Percentiles rank a stretch among this genome's conserved stretches.
Evolutionary conservation across 163 green algal species (phyloP).

Genomic region (Prototheca stagnorum): DNA sequence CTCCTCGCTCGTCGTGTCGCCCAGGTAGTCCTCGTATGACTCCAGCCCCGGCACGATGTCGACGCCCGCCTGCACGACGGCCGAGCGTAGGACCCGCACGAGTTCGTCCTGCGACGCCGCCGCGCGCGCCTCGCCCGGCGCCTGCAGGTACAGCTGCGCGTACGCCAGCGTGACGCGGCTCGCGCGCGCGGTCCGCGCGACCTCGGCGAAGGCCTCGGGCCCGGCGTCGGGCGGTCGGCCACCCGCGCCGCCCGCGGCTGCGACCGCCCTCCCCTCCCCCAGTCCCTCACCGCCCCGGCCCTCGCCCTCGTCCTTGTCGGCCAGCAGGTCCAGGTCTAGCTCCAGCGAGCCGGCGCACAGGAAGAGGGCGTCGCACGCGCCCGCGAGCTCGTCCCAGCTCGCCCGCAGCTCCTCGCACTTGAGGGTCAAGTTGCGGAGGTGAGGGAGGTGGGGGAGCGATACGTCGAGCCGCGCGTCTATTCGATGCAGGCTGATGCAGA

Average conservation of each 20-base stretch:
- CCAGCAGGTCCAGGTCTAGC: background rate
- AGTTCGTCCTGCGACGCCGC: background rate
- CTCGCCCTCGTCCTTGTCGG: background rate
- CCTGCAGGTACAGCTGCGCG: background rate
- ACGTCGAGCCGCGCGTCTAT: background rate
- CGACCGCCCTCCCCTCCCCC: background rate
- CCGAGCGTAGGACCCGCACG: constrained; percentile 3
- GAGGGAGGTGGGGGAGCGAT: background rate
- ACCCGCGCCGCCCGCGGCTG: background rate
- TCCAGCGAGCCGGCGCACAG: background rate
- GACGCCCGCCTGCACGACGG: background rate
- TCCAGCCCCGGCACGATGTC: constrained; percentile 6
- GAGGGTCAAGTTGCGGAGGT: background rate
- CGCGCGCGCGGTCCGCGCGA: background rate
- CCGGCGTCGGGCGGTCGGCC: too few species aligned
- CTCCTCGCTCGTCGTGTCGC: background rate
- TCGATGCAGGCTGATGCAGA: background rate
- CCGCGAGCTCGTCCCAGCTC: background rate
- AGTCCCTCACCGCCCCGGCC: background rate
- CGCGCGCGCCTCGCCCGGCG: background rate
- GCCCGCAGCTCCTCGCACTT: background rate
- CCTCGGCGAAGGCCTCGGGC: background rate
- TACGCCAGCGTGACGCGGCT: background rate
- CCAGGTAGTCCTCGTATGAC: constrained; percentile 3
- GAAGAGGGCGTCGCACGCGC: background rate